phyloP scores from a whole-genome alignment of 1,284 basidiomycete species.

The Tilletia walkeri region DNA sequence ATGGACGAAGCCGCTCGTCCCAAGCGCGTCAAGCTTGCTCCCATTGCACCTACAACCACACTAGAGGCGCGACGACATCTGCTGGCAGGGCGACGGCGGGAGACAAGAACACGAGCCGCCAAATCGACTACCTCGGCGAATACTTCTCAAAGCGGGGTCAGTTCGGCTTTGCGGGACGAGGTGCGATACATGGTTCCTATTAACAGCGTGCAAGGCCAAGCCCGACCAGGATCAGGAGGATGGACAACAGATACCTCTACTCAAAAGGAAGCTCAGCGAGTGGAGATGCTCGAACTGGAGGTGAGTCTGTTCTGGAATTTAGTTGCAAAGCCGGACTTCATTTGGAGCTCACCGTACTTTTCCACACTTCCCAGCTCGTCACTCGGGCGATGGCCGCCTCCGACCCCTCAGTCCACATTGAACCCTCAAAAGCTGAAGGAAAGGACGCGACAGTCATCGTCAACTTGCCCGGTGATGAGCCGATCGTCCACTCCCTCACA shows the following conservation, averaged over 20 bases:
- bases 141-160: not conserved
- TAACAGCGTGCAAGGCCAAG: not conserved
- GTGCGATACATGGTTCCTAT: not conserved
- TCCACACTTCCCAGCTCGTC: conserved; percentile 3
- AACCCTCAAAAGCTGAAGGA: not conserved
- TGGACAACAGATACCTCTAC: not conserved
- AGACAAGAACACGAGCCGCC: conserved; percentile 48
- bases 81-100: conserved; percentile 55
- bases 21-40: conserved; percentile 35
- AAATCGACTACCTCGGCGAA: conserved; percentile 26
- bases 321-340: too few relatives aligned
- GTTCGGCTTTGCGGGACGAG: not conserved
- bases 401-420: conserved; percentile 10
- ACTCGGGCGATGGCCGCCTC: not conserved
- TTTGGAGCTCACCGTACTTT: not conserved
- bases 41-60: conserved; percentile 46
- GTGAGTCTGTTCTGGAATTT: not conserved
- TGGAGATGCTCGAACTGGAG: conserved; percentile 17
- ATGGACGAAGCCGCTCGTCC: not conserved
- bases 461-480: conserved; percentile 8
- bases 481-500: not conserved
- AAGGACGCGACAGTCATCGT: conserved; percentile 9
- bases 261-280: not conserved
- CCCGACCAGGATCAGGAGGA: too few relatives aligned
- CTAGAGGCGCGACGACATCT: conserved; percentile 56